phyloP scores from a whole-genome alignment of 768 basidiomycete species.

The Suillus luteus region DNA sequence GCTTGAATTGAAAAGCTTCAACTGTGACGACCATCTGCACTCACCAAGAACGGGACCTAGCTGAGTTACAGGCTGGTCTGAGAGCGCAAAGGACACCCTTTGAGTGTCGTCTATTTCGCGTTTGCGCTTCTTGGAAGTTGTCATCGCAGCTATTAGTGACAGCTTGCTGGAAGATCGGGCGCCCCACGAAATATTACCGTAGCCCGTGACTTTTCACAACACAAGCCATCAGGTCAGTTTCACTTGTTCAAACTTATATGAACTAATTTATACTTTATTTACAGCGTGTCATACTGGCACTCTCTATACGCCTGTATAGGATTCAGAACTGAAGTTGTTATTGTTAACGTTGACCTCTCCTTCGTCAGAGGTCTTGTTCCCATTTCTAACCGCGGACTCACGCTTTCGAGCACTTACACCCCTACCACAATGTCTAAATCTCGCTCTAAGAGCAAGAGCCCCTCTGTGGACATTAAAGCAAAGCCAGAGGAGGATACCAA shows the following conservation, averaged over 20 bases:
- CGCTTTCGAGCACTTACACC: slow-evolving; percentile 15
- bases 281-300: slow-evolving; percentile 17
- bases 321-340: slow-evolving; percentile 20
- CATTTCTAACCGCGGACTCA: slow-evolving; percentile 18
- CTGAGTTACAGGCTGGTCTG: slow-evolving; percentile 36
- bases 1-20: slow-evolving; percentile 13
- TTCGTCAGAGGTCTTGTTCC: slow-evolving; percentile 19
- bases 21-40: slow-evolving; percentile 34
- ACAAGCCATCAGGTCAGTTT: slow-evolving; percentile 17
- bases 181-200: background rate
- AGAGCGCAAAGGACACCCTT: slow-evolving; percentile 40
- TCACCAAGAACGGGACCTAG: slow-evolving; percentile 57
- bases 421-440: slow-evolving; percentile 33
- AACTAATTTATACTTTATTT: slow-evolving; percentile 8
- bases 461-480: slow-evolving; percentile 19
- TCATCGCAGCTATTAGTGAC: slow-evolving; percentile 22
- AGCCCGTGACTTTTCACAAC: slow-evolving; percentile 18
- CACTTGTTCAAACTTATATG: slow-evolving; percentile 2
- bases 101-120: slow-evolving; percentile 38
- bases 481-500: slow-evolving; percentile 24
- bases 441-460: slow-evolving; percentile 32
- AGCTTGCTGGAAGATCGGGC: slow-evolving; percentile 15
- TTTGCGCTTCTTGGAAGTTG: slow-evolving; percentile 51
- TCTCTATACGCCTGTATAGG: slow-evolving; percentile 18
- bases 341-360: slow-evolving; percentile 22